phyloP scores from a whole-genome alignment of 768 basidiomycete genomes.

The Pleurotus tuber-regium region DNA sequence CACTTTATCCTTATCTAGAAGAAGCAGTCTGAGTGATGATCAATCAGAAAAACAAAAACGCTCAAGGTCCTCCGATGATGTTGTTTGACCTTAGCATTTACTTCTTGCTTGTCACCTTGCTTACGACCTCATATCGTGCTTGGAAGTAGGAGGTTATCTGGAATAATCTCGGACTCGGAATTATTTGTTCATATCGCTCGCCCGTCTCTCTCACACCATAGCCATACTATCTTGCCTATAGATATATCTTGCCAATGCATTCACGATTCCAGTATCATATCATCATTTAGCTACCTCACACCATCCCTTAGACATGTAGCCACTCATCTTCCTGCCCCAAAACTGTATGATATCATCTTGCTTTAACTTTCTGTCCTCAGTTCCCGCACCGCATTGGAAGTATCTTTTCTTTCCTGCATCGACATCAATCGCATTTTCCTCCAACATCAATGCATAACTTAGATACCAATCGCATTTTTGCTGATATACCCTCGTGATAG shows the following conservation, averaged over 20 bases:
- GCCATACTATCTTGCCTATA: constrained; percentile 6
- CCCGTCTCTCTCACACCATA: not conserved
- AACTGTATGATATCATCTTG: constrained; percentile 7
- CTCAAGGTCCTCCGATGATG: not conserved
- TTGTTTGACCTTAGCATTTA: not conserved
- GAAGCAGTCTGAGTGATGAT: not conserved
- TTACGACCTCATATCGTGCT: not conserved
- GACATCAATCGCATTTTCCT: no score
- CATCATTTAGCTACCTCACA: not conserved
- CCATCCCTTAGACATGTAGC: constrained; percentile 6
- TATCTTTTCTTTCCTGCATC: no score
- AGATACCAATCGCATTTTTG: no score
- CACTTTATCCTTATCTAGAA: not conserved
- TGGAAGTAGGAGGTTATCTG: not conserved
- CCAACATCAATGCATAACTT: no score
- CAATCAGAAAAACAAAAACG: constrained; percentile 3
- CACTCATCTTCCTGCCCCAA: not conserved
- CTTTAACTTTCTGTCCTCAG: not conserved
- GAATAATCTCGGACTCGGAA: not conserved
- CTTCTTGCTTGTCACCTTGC: not conserved
- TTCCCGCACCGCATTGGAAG: no score
- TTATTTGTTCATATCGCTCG: not conserved
- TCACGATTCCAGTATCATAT: not conserved
- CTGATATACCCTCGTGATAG: no score
- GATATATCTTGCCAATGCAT: not conserved